These are phyloP conservation scores for Leptosphaerulina australis DNA, from an alignment of 2,329 filamentous ascomycete species.

Conservation along the genomic window DNA sequence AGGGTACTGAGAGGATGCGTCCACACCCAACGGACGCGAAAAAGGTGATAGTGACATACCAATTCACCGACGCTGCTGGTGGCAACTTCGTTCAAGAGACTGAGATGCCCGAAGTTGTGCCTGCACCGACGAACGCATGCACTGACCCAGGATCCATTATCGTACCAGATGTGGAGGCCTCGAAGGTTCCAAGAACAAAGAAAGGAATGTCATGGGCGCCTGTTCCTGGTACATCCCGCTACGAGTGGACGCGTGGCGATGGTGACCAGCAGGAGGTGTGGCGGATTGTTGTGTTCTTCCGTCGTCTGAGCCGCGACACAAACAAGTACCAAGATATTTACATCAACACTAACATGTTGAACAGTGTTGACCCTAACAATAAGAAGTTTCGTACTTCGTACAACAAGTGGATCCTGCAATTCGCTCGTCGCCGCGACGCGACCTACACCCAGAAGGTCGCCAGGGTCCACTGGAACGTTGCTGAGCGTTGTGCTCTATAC, in stretches of 20 bases:
- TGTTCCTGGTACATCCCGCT: background rate
- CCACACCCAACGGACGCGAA: background rate
- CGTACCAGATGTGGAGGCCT: background rate
- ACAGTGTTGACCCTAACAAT: slow-evolving; percentile 15
- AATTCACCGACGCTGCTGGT: background rate
- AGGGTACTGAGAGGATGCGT: background rate
- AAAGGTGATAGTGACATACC: slow-evolving; percentile 1
- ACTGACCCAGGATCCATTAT: background rate
- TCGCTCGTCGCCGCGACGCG: slow-evolving; percentile 16
- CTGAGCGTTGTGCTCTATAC: slow-evolving; percentile 16
- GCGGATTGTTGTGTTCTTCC: slow-evolving; percentile 14
- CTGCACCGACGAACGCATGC: background rate
- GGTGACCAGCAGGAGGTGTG: slow-evolving; percentile 4
- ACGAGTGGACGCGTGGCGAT: slow-evolving; percentile 9
- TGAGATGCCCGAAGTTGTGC: background rate
- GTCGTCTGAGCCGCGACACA: slow-evolving; percentile 10
- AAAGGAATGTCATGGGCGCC: background rate
- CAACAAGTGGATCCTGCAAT: slow-evolving; percentile 25
- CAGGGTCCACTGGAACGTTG: slow-evolving; percentile 11
- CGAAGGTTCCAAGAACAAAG: slow-evolving; percentile 1
- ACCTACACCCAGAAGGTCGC: slow-evolving; percentile 4
- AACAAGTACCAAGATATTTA: slow-evolving; percentile 12
- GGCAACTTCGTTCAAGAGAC: slow-evolving; percentile 1
- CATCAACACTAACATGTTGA: slow-evolving; percentile 5
- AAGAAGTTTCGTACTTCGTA: slow-evolving; percentile 5